Percentiles rank a stretch among this genome's conserved stretches.
phyloP scores from a whole-genome alignment of 2,329 filamentous ascomycete species.

The Curvularia sp. region DNA sequence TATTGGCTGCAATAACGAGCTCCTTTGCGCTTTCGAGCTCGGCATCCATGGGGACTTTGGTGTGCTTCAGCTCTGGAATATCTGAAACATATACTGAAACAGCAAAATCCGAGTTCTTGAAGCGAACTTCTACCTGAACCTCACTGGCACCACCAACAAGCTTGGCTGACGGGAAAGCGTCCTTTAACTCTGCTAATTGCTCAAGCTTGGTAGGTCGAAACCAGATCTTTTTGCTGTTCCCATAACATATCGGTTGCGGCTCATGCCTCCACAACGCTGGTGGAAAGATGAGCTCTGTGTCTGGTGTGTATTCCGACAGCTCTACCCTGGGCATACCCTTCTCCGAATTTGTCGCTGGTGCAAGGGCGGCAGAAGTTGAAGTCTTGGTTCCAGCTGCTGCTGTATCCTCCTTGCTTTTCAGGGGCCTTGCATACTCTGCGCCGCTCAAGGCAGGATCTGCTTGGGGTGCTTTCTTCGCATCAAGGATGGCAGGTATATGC shows the following conservation, averaged over 20 bases:
- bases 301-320: constrained; percentile 88
- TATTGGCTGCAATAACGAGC: constrained; percentile 86
- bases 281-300: constrained; percentile 93
- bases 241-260: constrained; percentile 80
- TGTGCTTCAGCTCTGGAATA: constrained; percentile 83
- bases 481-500: constrained; percentile 34
- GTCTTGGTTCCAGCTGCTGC: constrained; percentile 60
- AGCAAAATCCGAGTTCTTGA: constrained; percentile 90
- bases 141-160: constrained; percentile 94
- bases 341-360: constrained; percentile 62
- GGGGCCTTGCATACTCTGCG: constrained; percentile 42
- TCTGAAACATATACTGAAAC: constrained; percentile 92
- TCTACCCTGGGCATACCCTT: constrained; percentile 64
- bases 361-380: constrained; percentile 37
- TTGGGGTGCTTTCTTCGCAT: constrained; percentile 31
- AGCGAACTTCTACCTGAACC: constrained; percentile 96
- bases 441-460: constrained; percentile 38
- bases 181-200: constrained; percentile 89
- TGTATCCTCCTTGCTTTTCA: constrained; percentile 46
- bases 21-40: constrained; percentile 39
- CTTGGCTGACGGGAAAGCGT: constrained; percentile 83
- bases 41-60: constrained; percentile 37
- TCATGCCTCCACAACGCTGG: constrained; percentile 81
- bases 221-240: constrained; percentile 93
- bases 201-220: constrained; percentile 84